A percentile compares a stretch with the other conserved stretches of the same genome.
These are phyloP conservation scores for Vaccinium macrocarpon DNA, from an alignment of 148 eudicot species.

Conservation along the genomic window DNA sequence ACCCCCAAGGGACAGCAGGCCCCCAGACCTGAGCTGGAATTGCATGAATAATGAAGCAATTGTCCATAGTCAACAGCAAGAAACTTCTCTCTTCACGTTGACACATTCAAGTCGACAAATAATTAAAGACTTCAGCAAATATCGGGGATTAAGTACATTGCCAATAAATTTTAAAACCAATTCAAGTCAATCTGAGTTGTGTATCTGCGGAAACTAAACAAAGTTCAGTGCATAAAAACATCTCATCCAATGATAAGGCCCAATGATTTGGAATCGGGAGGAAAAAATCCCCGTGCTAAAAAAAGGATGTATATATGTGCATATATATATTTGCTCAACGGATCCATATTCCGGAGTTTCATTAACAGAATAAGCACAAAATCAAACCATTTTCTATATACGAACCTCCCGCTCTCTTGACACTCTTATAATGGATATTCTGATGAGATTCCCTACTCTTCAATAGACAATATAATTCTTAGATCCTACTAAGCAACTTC, in stretches of 20 bases:
- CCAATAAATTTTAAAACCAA: neutral
- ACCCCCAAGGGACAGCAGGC: too few species aligned
- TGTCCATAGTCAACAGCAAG: neutral
- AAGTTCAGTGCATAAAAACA: neutral
- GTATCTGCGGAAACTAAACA: neutral
- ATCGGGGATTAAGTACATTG: neutral
- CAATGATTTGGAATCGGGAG: neutral
- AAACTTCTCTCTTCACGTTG: neutral
- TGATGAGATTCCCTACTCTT: neutral
- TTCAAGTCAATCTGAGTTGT: neutral
- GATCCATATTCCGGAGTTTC: neutral
- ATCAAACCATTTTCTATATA: neutral
- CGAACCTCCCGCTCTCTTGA: neutral
- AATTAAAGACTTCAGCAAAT: neutral
- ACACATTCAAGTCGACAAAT: neutral
- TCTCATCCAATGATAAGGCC: neutral
- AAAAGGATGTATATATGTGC: neutral
- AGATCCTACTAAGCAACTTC: neutral
- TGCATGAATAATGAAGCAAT: neutral
- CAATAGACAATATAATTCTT: neutral
- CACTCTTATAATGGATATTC: neutral
- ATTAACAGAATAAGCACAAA: neutral
- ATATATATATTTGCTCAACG: neutral
- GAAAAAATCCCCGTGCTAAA: neutral
- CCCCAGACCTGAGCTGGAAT: neutral